Conservation (phyloP, 2,329 filamentous ascomycete genomes). For the Phialophora expanda region DNA sequence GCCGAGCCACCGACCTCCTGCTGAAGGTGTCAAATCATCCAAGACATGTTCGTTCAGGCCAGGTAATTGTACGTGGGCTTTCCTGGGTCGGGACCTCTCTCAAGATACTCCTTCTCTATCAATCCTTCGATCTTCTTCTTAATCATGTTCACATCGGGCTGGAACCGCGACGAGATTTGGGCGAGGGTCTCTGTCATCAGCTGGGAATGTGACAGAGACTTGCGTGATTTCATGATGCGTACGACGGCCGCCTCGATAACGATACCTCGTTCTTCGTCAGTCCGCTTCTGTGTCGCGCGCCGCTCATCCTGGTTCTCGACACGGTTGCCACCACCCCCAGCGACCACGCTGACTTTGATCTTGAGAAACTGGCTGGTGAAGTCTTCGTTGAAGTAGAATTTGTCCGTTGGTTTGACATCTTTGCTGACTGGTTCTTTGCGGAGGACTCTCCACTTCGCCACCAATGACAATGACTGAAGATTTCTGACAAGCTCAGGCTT, state of each 20-base stretch:
- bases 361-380: constrained; percentile 84
- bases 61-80: constrained; percentile 42
- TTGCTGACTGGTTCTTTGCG: constrained; percentile 81
- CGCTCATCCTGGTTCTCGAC: constrained; percentile 74
- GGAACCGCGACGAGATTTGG: constrained; percentile 56
- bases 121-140: constrained; percentile 60
- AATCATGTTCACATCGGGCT: constrained; percentile 59
- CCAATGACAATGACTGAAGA: constrained; percentile 79
- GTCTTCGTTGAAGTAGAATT: constrained; percentile 78
- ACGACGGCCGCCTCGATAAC: constrained; percentile 60
- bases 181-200: constrained; percentile 58
- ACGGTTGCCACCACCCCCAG: constrained; percentile 73
- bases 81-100: constrained; percentile 45
- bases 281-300: constrained; percentile 57
- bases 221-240: constrained; percentile 61
- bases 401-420: constrained; percentile 75
- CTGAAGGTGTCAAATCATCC: background rate
- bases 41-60: constrained; percentile 34
- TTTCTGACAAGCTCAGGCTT: constrained; percentile 74
- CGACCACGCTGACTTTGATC: constrained; percentile 87
- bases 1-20: background rate
- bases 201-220: constrained; percentile 54
- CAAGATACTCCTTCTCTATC: constrained; percentile 60
- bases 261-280: constrained; percentile 55
- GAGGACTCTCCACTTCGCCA: constrained; percentile 80